Conservation (phyloP, 2,329 filamentous ascomycete species). For the Cadophora malorum region DNA sequence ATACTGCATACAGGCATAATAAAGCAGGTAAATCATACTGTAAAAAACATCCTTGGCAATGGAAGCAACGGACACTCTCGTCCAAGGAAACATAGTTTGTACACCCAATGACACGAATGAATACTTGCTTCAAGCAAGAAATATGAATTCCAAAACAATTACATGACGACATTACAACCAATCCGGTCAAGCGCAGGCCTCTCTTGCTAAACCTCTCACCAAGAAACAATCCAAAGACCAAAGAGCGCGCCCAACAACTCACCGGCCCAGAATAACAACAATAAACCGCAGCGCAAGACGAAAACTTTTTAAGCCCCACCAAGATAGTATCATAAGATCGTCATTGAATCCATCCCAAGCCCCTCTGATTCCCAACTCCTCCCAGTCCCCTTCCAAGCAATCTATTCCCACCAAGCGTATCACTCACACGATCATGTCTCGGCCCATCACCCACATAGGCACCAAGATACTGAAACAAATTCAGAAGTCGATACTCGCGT, state of each 20-base stretch:
- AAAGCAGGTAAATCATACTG: no score
- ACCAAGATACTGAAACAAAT: slow-evolving; percentile 11
- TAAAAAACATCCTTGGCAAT: no score
- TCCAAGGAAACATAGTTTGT: no score
- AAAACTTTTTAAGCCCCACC: background rate
- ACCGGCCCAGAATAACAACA: background rate
- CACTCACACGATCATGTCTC: slow-evolving; percentile 2
- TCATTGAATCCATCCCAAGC: background rate
- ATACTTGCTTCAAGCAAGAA: no score
- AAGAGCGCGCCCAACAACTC: background rate
- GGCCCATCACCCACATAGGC: background rate
- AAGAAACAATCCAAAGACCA: background rate
- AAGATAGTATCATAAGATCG: no score
- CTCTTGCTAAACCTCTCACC: no score
- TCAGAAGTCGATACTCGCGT: slow-evolving; percentile 2
- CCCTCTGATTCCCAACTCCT: background rate
- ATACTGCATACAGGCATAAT: no score
- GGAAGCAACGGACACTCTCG: no score
- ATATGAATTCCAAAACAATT: no score
- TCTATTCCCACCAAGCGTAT: background rate
- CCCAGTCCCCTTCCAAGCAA: slow-evolving; percentile 5
- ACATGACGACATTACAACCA: no score
- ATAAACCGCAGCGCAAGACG: background rate
- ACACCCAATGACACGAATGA: no score
- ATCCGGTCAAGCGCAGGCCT: no score